Conservation (phyloP, 257 asterid genomes). For the Misopates orontium region DNA sequence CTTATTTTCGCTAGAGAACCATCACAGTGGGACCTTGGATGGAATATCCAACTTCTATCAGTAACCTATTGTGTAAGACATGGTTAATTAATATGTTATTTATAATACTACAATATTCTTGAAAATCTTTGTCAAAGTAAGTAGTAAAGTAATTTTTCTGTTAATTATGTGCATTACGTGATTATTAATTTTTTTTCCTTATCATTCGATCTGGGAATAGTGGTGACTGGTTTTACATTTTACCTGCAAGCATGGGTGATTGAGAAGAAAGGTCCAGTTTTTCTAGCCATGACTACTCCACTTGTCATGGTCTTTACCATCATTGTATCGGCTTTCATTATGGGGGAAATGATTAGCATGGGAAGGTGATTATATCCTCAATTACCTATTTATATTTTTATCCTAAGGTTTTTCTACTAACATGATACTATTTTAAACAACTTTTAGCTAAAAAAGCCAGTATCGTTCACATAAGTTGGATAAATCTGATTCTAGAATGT, state of each 20-base stretch:
- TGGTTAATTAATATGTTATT: neutral
- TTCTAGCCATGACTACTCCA: slow-evolving; percentile 74
- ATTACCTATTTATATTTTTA: neutral
- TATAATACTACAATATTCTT: too few relatives aligned
- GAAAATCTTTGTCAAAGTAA: too few relatives aligned
- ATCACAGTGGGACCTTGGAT: slow-evolving; percentile 67
- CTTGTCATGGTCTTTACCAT: slow-evolving; percentile 56
- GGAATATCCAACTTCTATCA: slow-evolving; percentile 59
- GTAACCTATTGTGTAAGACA: slow-evolving; percentile 72
- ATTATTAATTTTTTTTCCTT: neutral
- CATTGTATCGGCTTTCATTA: slow-evolving; percentile 53
- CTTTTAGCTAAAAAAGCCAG: too few relatives aligned
- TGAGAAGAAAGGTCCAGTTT: slow-evolving; percentile 90
- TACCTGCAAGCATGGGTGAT: slow-evolving; percentile 87
- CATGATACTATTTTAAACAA: too few relatives aligned
- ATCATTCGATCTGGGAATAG: slow-evolving; percentile 56
- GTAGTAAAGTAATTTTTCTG: neutral
- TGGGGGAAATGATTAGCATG: slow-evolving; percentile 61
- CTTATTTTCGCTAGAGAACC: slow-evolving; percentile 60
- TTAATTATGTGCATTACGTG: neutral
- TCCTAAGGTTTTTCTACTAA: too few relatives aligned
- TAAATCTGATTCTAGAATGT: too few relatives aligned
- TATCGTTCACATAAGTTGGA: too few relatives aligned
- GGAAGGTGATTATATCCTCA: slow-evolving; percentile 56
- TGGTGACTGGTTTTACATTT: slow-evolving; percentile 76